phyloP scores from a whole-genome alignment of 2,329 filamentous ascomycete genomes.

The Phoma sp. region DNA sequence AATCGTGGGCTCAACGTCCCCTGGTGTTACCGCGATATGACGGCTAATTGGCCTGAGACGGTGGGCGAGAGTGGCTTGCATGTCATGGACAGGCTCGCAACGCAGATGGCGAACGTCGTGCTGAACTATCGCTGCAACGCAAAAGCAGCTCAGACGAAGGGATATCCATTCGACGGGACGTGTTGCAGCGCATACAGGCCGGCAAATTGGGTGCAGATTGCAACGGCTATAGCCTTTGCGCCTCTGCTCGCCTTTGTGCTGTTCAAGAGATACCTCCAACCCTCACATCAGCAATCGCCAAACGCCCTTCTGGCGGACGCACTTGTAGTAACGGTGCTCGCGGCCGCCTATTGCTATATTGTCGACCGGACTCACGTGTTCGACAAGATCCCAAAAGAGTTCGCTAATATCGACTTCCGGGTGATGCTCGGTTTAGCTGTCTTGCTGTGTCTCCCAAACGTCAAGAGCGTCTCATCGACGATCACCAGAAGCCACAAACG shows the following conservation, averaged over 20 bases:
- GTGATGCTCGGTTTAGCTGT: slow-evolving; percentile 34
- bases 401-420: slow-evolving; percentile 45
- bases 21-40: slow-evolving; percentile 61
- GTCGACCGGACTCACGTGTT: slow-evolving; percentile 62
- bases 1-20: slow-evolving; percentile 50
- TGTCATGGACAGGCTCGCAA: slow-evolving; percentile 54
- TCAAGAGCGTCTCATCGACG: slow-evolving; percentile 23
- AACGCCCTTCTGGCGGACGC: slow-evolving; percentile 4
- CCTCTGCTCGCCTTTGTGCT: slow-evolving; percentile 23
- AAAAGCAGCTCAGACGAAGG: slow-evolving; percentile 44
- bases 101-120: slow-evolving; percentile 58
- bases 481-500: slow-evolving; percentile 7
- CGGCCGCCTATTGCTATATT: slow-evolving; percentile 54
- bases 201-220: slow-evolving; percentile 47
- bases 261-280: background rate
- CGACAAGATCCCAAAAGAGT: slow-evolving; percentile 59
- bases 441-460: slow-evolving; percentile 40
- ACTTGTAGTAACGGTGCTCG: slow-evolving; percentile 6
- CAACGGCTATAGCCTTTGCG: slow-evolving; percentile 38
- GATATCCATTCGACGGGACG: slow-evolving; percentile 56
- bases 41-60: slow-evolving; percentile 40
- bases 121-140: slow-evolving; percentile 63
- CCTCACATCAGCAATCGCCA: background rate
- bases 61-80: slow-evolving; percentile 59
- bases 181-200: slow-evolving; percentile 59